These are phyloP conservation scores for Apiotrichum domesticum DNA, from an alignment of 1,284 basidiomycete genomes.

Conservation along the genomic window DNA sequence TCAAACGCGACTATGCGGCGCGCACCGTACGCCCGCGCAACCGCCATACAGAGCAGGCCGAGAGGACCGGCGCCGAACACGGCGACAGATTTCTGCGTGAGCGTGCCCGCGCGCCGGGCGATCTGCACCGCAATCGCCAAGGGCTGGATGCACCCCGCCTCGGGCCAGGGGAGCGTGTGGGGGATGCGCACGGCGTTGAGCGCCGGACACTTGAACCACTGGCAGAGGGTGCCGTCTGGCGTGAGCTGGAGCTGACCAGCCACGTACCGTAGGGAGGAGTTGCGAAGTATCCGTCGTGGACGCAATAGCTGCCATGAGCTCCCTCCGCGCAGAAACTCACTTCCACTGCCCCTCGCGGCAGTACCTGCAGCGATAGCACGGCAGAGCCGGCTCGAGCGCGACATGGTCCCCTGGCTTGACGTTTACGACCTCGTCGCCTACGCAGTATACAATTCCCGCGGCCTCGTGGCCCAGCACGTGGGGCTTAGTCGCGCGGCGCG, in stretches of 20 bases:
- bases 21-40: slow-evolving; percentile 78
- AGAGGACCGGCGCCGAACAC: slow-evolving; percentile 87
- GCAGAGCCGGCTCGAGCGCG: slow-evolving; percentile 44
- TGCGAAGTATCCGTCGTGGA: slow-evolving; percentile 17
- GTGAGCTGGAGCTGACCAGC: neutral
- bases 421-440: slow-evolving; percentile 19
- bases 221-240: slow-evolving; percentile 24
- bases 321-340: neutral
- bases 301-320: slow-evolving; percentile 12
- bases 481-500: slow-evolving; percentile 34
- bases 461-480: slow-evolving; percentile 45
- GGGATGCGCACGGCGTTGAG: slow-evolving; percentile 18
- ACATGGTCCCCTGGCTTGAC: slow-evolving; percentile 39
- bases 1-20: slow-evolving; percentile 68
- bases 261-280: slow-evolving; percentile 17
- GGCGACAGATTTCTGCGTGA: slow-evolving; percentile 58
- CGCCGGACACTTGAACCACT: slow-evolving; percentile 14
- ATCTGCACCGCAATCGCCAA: slow-evolving; percentile 77
- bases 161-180: slow-evolving; percentile 15
- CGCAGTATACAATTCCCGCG: slow-evolving; percentile 33
- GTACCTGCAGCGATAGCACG: slow-evolving; percentile 40
- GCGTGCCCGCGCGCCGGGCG: slow-evolving; percentile 17
- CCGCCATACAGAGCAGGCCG: slow-evolving; percentile 82
- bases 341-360: slow-evolving; percentile 27
- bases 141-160: slow-evolving; percentile 50